Conservation (phyloP, 352 stramenopile genomes). For the Hyphochytrium catenoides region DNA sequence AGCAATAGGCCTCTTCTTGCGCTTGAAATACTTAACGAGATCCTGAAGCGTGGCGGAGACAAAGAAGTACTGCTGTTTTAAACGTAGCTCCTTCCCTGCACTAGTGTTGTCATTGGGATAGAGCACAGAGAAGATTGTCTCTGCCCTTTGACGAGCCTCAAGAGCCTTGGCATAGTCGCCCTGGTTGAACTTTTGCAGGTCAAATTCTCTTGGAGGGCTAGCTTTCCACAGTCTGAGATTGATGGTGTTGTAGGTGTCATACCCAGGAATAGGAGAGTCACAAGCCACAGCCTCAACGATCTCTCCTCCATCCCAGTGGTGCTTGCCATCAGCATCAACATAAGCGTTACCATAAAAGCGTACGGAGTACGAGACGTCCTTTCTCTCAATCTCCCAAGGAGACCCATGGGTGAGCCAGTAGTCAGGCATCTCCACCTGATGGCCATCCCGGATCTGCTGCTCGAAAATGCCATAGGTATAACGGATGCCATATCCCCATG, state of each 20-base stretch:
- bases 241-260: slow-evolving; percentile 11
- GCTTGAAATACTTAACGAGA: slow-evolving; percentile 5
- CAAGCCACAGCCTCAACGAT: slow-evolving; percentile 10
- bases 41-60: slow-evolving; percentile 12
- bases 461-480: slow-evolving; percentile 16
- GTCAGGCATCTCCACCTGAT: slow-evolving; percentile 13
- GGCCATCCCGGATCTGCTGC: slow-evolving; percentile 9
- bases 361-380: slow-evolving; percentile 10
- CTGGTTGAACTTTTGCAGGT: slow-evolving; percentile 10
- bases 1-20: neutral
- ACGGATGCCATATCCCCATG: slow-evolving; percentile 13
- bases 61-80: slow-evolving; percentile 17
- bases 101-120: slow-evolving; percentile 11
- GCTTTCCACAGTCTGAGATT: slow-evolving; percentile 13
- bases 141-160: slow-evolving; percentile 6
- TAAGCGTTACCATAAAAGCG: slow-evolving; percentile 9
- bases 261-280: slow-evolving; percentile 14
- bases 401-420: slow-evolving; percentile 13
- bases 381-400: slow-evolving; percentile 13
- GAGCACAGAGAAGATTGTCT: slow-evolving; percentile 11
- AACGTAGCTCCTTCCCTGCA: slow-evolving; percentile 12
- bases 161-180: slow-evolving; percentile 13
- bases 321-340: slow-evolving; percentile 1
- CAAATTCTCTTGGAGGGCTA: slow-evolving; percentile 10
- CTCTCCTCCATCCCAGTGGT: slow-evolving; percentile 8